Evolutionary conservation across 176 grass and related monocot genomes (phyloP).

Genomic region (Cocos nucifera): DNA sequence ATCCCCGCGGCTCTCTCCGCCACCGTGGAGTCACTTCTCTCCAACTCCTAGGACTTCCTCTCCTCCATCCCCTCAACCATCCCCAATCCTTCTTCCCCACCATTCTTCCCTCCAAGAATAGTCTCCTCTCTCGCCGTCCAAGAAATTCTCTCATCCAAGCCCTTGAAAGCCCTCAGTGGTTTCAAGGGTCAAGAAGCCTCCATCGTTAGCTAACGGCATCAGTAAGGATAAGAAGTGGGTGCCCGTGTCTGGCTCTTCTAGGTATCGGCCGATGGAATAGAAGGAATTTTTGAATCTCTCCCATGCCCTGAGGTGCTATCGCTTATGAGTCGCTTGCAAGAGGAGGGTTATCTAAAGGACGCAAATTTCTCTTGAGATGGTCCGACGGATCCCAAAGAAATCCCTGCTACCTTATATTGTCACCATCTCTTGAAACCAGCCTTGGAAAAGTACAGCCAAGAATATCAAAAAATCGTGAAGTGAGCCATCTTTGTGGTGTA

Average conservation of each 20-base stretch:
- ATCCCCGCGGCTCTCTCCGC: too few species aligned
- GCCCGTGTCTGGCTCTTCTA: neutral
- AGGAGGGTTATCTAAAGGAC: neutral
- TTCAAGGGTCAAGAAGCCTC: too few species aligned
- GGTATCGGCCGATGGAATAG: constrained; percentile 27
- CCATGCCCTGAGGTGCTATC: constrained; percentile 12
- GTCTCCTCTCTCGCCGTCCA: too few species aligned
- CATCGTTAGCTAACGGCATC: too few species aligned
- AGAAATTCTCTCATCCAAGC: too few species aligned
- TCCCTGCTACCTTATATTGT: constrained; percentile 5
- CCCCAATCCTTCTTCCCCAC: too few species aligned
- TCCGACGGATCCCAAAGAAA: neutral
- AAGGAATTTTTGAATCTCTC: constrained; percentile 15
- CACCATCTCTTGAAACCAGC: constrained; percentile 41
- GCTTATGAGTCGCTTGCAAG: constrained; percentile 36
- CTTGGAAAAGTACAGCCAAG: constrained; percentile 39
- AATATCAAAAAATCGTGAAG: constrained; percentile 52
- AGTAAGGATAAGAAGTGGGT: neutral
- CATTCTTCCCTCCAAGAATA: too few species aligned
- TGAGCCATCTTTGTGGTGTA: too few species aligned
- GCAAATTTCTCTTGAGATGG: constrained; percentile 14
- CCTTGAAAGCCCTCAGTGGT: too few species aligned
- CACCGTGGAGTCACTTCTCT: too few species aligned
- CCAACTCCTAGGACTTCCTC: too few species aligned
- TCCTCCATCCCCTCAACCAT: too few species aligned